Conservation (phyloP, 1,284 basidiomycete genomes). For the Boletus semigastroideus region DNA sequence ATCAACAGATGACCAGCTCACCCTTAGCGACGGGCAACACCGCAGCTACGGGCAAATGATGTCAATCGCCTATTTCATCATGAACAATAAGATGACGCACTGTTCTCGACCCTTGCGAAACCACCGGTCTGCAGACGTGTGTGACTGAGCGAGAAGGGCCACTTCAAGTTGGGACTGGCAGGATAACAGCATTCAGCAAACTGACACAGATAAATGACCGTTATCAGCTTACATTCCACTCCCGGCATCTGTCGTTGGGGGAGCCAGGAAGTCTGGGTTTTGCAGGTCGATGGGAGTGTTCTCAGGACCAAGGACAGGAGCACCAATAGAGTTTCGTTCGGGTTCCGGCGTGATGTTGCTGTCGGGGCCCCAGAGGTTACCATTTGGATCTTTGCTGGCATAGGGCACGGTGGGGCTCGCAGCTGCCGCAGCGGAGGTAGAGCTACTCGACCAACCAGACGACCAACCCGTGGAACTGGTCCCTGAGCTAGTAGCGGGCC, state of each 20-base stretch:
- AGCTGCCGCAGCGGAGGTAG: background rate
- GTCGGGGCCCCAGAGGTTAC: background rate
- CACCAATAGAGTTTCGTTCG: background rate
- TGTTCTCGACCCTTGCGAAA: background rate
- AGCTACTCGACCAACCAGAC: background rate
- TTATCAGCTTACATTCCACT: background rate
- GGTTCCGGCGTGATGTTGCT: background rate
- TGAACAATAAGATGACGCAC: background rate
- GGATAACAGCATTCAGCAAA: background rate
- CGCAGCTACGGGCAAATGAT: background rate
- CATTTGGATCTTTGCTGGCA: background rate
- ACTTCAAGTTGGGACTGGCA: background rate
- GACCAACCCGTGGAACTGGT: too few species aligned
- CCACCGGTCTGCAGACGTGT: background rate
- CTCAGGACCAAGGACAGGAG: background rate
- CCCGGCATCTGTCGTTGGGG: background rate
- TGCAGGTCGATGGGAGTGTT: background rate
- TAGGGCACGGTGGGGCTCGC: background rate
- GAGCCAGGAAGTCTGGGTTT: background rate
- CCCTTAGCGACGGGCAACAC: background rate
- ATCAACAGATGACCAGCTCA: too few species aligned
- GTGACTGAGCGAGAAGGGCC: background rate
- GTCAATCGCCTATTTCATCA: background rate
- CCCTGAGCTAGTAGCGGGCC: too few species aligned
- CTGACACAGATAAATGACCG: background rate